Base-by-base conservation (phyloP, 768 basidiomycete species). In the Dioszegia aurantiaca region DNA sequence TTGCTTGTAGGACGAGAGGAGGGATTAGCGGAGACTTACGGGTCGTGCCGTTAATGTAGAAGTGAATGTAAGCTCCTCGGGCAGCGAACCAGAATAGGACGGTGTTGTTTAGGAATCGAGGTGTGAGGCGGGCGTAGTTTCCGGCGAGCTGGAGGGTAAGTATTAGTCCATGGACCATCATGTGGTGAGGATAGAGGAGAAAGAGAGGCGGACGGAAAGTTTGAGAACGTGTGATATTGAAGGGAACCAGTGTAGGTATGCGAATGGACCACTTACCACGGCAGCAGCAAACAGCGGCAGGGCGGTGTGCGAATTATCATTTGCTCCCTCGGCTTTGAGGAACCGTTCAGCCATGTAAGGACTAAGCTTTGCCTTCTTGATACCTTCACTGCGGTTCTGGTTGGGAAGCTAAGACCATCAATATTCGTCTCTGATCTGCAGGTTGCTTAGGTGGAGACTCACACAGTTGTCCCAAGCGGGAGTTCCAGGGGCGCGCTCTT, bases 1-100 rank as follows among this genome's bases (percentile, higher is more conserved):
- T n/a, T n/a, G n/a, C n/a, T n/a, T n/a, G n/a, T n/a, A n/a, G n/a
- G n/a, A n/a, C n/a, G n/a, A n/a, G n/a, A n/a, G n/a, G n/a, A n/a
- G n/a, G n/a, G n/a, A n/a, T n/a, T n/a, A n/a, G n/a, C n/a, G 33
- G 8, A n/a, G 24, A 58, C 66, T 61, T 54, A 70, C 65, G 40
- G 27, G 59, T 52, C 16, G 67, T 59, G 19, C 57, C 60, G 59
- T 62, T 71, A 62, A 71, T 68, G 68, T 71, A 74, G 16, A 70
- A 49, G 37, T 63, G 36, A 36, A 37, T 68, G 57, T 64, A 74
- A 8, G 51, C 62, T 1, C 56, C 36, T 51, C 69, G 28, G 11
- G 65, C 63, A 19, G 45, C 54, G 44, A 73, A 56, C 61, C 67
- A 73, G 16, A 65, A 30, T 6, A 49, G 64, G 11, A 61, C 63